These are phyloP conservation scores for Fusarium secorum DNA, from an alignment of 2,329 filamentous ascomycete genomes.

Conservation along the genomic window DNA sequence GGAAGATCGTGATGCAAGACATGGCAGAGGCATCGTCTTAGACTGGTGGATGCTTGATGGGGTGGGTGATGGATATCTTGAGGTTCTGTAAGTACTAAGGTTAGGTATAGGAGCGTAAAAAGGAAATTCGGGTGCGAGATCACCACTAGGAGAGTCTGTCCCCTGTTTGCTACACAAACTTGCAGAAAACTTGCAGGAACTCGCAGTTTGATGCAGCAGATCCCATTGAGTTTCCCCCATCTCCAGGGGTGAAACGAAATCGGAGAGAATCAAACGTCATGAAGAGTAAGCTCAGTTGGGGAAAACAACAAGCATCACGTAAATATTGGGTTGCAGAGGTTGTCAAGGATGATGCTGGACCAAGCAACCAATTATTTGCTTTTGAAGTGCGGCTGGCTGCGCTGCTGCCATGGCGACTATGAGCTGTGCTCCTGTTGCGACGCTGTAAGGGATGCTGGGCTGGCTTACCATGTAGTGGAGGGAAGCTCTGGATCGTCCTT, in stretches of 20 bases:
- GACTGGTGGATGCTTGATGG: conserved; percentile 27
- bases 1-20: conserved; percentile 45
- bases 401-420: conserved; percentile 46
- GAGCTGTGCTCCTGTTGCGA: conserved; percentile 28
- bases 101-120: conserved; percentile 4
- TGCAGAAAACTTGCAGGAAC: neutral
- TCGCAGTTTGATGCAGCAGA: neutral
- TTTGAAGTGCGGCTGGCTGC: conserved; percentile 32
- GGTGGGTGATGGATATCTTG: conserved; percentile 23
- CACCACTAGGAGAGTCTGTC: neutral
- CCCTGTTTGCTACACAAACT: neutral
- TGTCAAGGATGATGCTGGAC: conserved; percentile 41
- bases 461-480: conserved; percentile 8
- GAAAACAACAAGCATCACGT: conserved; percentile 32
- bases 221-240: conserved; percentile 16
- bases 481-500: conserved; percentile 29
- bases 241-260: conserved; percentile 30
- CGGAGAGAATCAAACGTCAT: conserved; percentile 32
- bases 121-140: conserved; percentile 3
- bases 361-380: conserved; percentile 35
- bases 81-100: neutral
- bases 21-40: conserved; percentile 31
- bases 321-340: conserved; percentile 31
- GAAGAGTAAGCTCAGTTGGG: conserved; percentile 26
- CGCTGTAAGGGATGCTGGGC: conserved; percentile 27